Percentiles rank a stretch among this genome's conserved stretches.
phyloP scores from a whole-genome alignment of 306 rosid genomes.

The Neltuma alba region DNA sequence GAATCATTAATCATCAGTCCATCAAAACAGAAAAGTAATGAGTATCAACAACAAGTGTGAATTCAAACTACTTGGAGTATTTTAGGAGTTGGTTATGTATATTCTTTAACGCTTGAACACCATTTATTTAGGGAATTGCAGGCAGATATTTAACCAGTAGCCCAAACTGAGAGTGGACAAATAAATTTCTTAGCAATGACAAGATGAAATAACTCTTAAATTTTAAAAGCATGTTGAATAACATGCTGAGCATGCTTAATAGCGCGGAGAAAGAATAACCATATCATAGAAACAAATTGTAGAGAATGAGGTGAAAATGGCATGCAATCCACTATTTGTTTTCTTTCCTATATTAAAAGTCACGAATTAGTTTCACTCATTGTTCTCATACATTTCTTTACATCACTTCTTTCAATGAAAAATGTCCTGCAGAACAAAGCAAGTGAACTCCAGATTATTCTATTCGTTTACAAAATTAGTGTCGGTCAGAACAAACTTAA shows the following conservation, averaged over 20 bases:
- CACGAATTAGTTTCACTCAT: not conserved
- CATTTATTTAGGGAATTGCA: not conserved
- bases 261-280: not conserved
- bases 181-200: not conserved
- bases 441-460: not conserved
- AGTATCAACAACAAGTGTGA: not conserved
- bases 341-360: not conserved
- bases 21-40: not conserved
- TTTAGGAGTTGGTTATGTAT: not conserved
- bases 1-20: not conserved
- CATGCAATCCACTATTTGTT: not conserved
- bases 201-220: not conserved
- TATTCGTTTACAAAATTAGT: not conserved
- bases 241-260: not conserved
- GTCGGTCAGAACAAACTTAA: not conserved
- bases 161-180: not conserved
- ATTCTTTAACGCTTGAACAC: not conserved
- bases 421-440: not conserved
- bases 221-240: not conserved
- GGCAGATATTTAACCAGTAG: conserved; percentile 2
- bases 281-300: not conserved
- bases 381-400: not conserved
- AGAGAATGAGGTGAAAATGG: not conserved
- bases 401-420: not conserved
- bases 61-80: not conserved